These are phyloP conservation scores for Setomelanomma holmii DNA, from an alignment of 2,329 filamentous ascomycete species.

Conservation along the genomic window DNA sequence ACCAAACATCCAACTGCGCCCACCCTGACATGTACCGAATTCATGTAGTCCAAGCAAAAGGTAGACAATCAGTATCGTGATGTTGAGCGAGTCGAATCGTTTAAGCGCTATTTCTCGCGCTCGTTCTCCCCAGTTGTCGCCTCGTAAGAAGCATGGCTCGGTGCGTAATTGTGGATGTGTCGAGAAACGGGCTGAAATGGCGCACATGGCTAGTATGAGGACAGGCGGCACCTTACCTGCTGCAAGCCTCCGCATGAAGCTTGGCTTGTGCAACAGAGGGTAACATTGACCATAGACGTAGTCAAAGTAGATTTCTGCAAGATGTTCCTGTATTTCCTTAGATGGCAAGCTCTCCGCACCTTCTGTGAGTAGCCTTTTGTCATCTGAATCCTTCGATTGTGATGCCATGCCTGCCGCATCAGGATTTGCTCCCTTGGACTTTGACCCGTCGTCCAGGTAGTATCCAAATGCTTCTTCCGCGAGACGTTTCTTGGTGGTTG, in stretches of 20 bases:
- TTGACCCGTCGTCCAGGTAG: constrained; percentile 83
- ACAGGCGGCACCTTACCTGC: constrained; percentile 85
- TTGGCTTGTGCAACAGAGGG: constrained; percentile 92
- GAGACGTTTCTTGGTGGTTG: constrained; percentile 74
- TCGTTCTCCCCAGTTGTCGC: constrained; percentile 87
- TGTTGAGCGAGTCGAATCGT: constrained; percentile 93
- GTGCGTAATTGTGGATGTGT: constrained; percentile 81
- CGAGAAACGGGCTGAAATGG: constrained; percentile 93
- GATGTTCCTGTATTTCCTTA: constrained; percentile 88
- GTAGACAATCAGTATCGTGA: constrained; percentile 92
- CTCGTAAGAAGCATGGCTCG: constrained; percentile 81
- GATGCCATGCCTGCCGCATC: constrained; percentile 59
- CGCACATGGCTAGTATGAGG: constrained; percentile 90
- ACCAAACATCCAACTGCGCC: constrained; percentile 92
- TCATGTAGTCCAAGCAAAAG: constrained; percentile 90
- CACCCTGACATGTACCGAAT: constrained; percentile 96
- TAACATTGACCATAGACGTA: constrained; percentile 96
- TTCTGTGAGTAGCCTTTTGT: constrained; percentile 79
- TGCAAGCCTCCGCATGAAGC: constrained; percentile 89
- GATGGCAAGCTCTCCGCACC: constrained; percentile 83
- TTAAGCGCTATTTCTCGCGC: constrained; percentile 85
- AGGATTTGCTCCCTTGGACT: constrained; percentile 60
- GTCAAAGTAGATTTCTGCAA: constrained; percentile 95
- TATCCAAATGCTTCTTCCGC: constrained; percentile 87
- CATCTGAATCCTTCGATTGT: constrained; percentile 66